Conservation (phyloP, 2,329 filamentous ascomycete species). For the Alternaria atra region DNA sequence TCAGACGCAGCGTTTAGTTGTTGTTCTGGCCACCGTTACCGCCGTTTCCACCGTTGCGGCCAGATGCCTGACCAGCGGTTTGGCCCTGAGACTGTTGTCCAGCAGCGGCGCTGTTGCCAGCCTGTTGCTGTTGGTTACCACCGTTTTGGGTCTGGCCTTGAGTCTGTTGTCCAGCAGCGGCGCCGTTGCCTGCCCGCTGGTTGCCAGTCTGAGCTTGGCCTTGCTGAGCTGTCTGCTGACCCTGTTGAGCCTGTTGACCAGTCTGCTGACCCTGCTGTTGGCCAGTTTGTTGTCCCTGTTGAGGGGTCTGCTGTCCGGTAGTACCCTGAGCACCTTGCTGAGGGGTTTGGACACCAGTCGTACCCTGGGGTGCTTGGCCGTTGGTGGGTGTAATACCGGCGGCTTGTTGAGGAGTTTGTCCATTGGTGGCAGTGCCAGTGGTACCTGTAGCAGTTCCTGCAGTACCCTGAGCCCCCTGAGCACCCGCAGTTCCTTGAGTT, state of each 20-base stretch:
- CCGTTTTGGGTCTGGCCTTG: constrained; percentile 1
- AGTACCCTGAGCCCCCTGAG: not conserved
- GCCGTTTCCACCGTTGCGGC: not conserved
- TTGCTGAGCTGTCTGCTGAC: not conserved
- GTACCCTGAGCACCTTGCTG: constrained; percentile 9
- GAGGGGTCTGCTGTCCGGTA: constrained; percentile 11
- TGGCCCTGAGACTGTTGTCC: constrained; percentile 8
- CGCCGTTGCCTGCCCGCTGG: not conserved
- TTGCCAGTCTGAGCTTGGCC: not conserved
- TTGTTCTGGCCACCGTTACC: not conserved
- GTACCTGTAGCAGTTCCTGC: not conserved
- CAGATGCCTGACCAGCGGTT: not conserved
- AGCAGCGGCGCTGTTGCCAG: not conserved
- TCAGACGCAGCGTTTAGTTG: not conserved
- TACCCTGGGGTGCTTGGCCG: not conserved
- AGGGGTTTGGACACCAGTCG: constrained; percentile 1
- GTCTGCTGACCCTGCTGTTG: constrained; percentile 9
- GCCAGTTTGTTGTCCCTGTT: constrained; percentile 14
- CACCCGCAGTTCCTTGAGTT: not conserved
- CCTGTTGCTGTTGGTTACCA: constrained; percentile 2
- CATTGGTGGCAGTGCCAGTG: not conserved
- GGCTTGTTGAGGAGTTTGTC: constrained; percentile 2
- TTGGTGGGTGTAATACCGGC: constrained; percentile 1
- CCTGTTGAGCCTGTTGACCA: constrained; percentile 7
- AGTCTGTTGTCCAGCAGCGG: not conserved